Evolutionary conservation across 257 asterid genomes (phyloP), one percentile per base, ranked within the genome.

Genomic region (Gentiana dahurica): DNA sequence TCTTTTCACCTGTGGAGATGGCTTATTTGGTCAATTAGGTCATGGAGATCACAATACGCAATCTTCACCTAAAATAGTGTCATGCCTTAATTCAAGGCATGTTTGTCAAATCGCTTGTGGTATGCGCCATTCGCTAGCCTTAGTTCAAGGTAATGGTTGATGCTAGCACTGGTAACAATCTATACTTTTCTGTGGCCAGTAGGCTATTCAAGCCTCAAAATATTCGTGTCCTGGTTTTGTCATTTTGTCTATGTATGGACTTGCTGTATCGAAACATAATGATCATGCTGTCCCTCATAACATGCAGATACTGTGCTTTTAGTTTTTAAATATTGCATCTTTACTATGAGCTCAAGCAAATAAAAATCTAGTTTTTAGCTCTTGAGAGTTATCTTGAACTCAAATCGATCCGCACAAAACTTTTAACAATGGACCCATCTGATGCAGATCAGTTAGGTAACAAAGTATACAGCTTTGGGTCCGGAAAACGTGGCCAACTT

Each of bases 1-100:
- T 60, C 64, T 91, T 39, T 85, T 83, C 77, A 91, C 96, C 41
- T 87, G 94, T 60, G 98, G 98, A 34, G 98, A 87, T 71, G 98
- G 94, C 57, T 70, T 85, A 12, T 85, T 91, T 74, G 98, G 95
- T 62, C 95, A 91, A 70, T 90, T 92, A 44, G 95, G 97, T 45
- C 93, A 79, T 59, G 94, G 88, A 45, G 87, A 83, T 69, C 72
- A 67, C 59, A 51, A 58, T 57, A 76, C 88, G 33, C 81, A 55
- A 39, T 64, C 72, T 71, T 73, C 49, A 47, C 98, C 97, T 15
- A 54, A 57, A 15, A 49, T 70, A 69, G 77, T 92, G 53, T 47
- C 72, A 13, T 70, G 55, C 66, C 83, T 92, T n/a, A 59, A 75
- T 54, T 65, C 82, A 51, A 70, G 55, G 64, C 74, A 59, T 7